phyloP scores from a whole-genome alignment of 768 basidiomycete species.

The Grammothele lineata region DNA sequence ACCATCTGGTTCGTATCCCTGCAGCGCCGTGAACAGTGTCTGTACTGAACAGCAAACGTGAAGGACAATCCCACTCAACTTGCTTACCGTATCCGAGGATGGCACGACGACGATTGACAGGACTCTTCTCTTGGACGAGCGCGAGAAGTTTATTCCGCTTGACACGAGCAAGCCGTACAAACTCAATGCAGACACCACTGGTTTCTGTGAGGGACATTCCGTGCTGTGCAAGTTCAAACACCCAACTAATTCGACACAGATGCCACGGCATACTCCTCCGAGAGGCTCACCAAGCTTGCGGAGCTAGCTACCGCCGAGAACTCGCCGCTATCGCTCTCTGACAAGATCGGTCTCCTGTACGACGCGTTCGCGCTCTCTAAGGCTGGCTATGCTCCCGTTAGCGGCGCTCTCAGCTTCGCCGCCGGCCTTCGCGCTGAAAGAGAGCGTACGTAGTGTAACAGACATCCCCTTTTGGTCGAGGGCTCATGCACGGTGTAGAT shows the following conservation, averaged over 20 bases:
- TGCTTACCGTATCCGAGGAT: slow-evolving; percentile 54
- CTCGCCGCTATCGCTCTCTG: slow-evolving; percentile 71
- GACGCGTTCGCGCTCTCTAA: slow-evolving; percentile 79
- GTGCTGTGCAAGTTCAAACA: not conserved
- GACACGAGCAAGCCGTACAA: slow-evolving; percentile 81
- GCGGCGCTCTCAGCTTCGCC: slow-evolving; percentile 71
- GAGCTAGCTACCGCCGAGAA: slow-evolving; percentile 66
- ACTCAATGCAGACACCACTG: slow-evolving; percentile 83
- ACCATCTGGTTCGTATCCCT: slow-evolving; percentile 77
- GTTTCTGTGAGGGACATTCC: slow-evolving; percentile 59
- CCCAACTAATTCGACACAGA: slow-evolving; percentile 36
- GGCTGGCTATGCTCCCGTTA: slow-evolving; percentile 75
- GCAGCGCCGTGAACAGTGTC: not conserved
- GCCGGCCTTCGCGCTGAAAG: slow-evolving; percentile 66
- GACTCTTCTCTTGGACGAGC: slow-evolving; percentile 57
- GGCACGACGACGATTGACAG: slow-evolving; percentile 61
- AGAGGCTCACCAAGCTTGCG: slow-evolving; percentile 75
- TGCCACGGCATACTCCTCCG: slow-evolving; percentile 82
- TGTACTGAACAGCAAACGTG: not conserved
- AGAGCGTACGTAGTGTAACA: slow-evolving; percentile 71
- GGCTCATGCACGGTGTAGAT: no score
- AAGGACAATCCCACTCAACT: slow-evolving; percentile 78
- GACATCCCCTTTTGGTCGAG: no score
- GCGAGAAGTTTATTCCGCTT: slow-evolving; percentile 68
- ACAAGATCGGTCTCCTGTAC: slow-evolving; percentile 84